phyloP scores from a whole-genome alignment of 345 rosid genomes.

The Lenwebbia sp. region DNA sequence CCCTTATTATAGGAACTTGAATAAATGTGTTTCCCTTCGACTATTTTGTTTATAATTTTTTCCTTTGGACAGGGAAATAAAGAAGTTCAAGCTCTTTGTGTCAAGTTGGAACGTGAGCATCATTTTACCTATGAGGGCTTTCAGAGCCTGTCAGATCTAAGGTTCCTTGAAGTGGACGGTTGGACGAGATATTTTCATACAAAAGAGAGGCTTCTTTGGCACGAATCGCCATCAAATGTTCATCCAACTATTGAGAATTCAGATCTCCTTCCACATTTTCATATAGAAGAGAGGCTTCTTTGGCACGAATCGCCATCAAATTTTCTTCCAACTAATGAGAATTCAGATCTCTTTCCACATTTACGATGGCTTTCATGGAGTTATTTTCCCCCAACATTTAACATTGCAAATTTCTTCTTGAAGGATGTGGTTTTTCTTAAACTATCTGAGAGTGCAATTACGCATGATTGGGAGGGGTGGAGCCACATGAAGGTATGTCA shows the following conservation, averaged over 20 bases:
- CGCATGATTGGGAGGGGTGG: background rate
- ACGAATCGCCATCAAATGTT: background rate
- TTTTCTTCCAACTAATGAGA: background rate
- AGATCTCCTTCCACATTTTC: background rate
- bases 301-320: background rate
- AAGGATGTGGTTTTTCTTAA: background rate
- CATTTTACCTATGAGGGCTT: background rate
- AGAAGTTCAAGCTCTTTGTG: background rate
- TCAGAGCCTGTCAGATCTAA: background rate
- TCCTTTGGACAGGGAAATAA: background rate
- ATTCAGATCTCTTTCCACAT: background rate
- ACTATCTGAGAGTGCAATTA: background rate
- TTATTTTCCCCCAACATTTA: background rate
- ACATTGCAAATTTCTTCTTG: background rate
- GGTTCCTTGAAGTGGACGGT: background rate
- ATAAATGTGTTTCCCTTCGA: background rate
- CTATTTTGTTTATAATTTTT: too few relatives aligned
- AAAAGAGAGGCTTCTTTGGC: background rate
- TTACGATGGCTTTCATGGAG: background rate
- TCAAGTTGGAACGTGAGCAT: accelerated
- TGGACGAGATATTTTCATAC: accelerated
- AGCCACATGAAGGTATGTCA: background rate
- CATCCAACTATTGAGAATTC: background rate
- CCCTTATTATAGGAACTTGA: background rate
- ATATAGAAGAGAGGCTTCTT: background rate